Base-by-base conservation (phyloP, 768 basidiomycete genomes). In the Favolaschia claudopus region DNA sequence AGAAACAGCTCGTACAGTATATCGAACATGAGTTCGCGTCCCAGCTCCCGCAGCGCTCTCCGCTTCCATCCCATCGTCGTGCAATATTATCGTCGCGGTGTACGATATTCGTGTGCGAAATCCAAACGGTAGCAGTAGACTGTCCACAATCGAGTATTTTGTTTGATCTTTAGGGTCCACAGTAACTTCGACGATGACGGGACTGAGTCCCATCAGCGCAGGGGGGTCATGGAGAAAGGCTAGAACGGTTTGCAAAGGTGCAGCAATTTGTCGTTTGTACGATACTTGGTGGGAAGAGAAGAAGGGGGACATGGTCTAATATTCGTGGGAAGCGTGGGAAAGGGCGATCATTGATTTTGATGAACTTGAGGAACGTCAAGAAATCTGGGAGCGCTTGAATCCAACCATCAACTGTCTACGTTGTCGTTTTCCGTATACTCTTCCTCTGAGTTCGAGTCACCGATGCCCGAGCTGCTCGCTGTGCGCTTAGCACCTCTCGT, bases 191-290 rank as follows among this genome's bases (percentile, higher is more conserved):
- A 70, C 61, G 24, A 77, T 63, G 47, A 78, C 60, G 3, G 77
- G 75, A 45, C 67, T 76, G 1, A 74, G 58, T 2, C 61, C 42
- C 31, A 78, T 66, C 1, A 78, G 55, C 5, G 60, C 58, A 4
- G 60, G 50, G 3, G 75, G 74, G 52, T 80, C 71, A 32, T 77
- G 77, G 14, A 79, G 63, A 19, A 77, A 34, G 8, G 44, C 39
- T 10, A 78, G 58, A 9, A 74, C 67, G 4, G 61, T 42, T 1
- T 64, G 53, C 12, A 67, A 48, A 0, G 71, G 64, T 5, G 67
- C 62, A 8, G 69, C 51, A 13, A 77, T 59, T 5, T 32, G 65
- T 58, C 70, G 76, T 17, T 57, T 63, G 12, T 69, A 50, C 22
- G 55, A 32, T 6, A 73, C 55, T 22, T 69, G 62, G 34, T 71